These are phyloP conservation scores for Paraurostyla sp. DNA, from an alignment of 73 alveolate genomes.

Conservation along the genomic window DNA sequence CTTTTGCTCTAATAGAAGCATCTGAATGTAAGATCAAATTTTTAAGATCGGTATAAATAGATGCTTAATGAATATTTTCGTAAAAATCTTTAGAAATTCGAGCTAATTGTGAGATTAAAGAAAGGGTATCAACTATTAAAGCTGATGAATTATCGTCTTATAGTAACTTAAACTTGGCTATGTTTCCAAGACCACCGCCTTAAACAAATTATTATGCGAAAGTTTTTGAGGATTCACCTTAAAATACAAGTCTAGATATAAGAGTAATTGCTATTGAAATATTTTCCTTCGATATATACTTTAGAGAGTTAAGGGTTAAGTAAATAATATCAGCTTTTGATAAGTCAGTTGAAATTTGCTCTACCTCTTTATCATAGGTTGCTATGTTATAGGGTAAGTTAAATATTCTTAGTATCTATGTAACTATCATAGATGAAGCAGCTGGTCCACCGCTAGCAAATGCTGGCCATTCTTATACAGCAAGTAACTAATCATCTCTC, in stretches of 20 bases:
- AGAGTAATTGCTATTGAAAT: slow-evolving; percentile 79
- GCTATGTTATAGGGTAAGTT: slow-evolving; percentile 82
- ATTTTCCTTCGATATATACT: slow-evolving; percentile 82
- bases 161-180: slow-evolving; percentile 77
- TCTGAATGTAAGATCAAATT: slow-evolving; percentile 89
- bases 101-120: slow-evolving; percentile 92
- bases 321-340: slow-evolving; percentile 83
- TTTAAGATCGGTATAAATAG: slow-evolving; percentile 91
- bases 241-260: slow-evolving; percentile 83
- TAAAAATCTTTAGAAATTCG: slow-evolving; percentile 93
- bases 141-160: slow-evolving; percentile 72
- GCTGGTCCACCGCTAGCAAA: slow-evolving; percentile 93
- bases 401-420: slow-evolving; percentile 84
- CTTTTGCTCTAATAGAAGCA: slow-evolving; percentile 95
- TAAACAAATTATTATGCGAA: slow-evolving; percentile 88
- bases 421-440: slow-evolving; percentile 84
- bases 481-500: slow-evolving; percentile 87
- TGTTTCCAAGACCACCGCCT: slow-evolving; percentile 86
- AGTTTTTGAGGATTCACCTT: slow-evolving; percentile 85
- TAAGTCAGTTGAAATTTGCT: slow-evolving; percentile 74
- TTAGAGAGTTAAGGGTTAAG: slow-evolving; percentile 76
- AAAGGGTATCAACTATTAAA: slow-evolving; percentile 90
- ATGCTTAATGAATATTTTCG: slow-evolving; percentile 90
- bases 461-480: slow-evolving; percentile 98
- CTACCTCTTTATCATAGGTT: slow-evolving; percentile 77